Evolutionary conservation across 177 flowering plant species (phyloP).

Genomic region (Telopea speciosissima): DNA sequence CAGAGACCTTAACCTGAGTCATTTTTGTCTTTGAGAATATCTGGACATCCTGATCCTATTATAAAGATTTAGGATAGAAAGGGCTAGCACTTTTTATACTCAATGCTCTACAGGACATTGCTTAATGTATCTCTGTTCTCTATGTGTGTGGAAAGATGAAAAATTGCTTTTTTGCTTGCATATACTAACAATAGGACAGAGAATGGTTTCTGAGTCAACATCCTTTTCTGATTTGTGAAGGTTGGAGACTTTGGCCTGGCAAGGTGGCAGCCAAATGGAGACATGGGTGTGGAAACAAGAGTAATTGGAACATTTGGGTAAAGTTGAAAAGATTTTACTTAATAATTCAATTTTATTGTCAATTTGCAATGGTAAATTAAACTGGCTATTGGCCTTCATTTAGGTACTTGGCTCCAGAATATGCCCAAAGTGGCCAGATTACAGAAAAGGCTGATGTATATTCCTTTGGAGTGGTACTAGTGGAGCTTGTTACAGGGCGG

Average conservation of each 20-base stretch:
- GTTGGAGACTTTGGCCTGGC: conserved; percentile 98
- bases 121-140: not conserved
- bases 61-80: not conserved
- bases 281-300: conserved; percentile 64
- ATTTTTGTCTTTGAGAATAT: not conserved
- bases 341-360: not conserved
- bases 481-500: conserved; percentile 79
- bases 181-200: not conserved
- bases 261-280: conserved; percentile 91
- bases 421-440: conserved; percentile 83
- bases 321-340: not conserved
- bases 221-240: conserved; percentile 16
- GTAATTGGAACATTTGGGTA: conserved; percentile 94
- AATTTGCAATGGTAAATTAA: not conserved
- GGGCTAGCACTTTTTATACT: not conserved
- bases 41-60: not conserved
- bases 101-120: not conserved
- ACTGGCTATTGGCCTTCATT: not conserved
- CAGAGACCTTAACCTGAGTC: not conserved
- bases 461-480: conserved; percentile 76
- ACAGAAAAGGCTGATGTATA: conserved; percentile 91
- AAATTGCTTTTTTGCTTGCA: not conserved
- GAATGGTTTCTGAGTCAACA: conserved; percentile 4
- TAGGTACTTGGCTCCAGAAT: conserved; percentile 92
- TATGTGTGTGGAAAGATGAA: not conserved